Base-by-base conservation (phyloP, 2,329 filamentous ascomycete genomes). In the Ustilaginoidea virens region DNA sequence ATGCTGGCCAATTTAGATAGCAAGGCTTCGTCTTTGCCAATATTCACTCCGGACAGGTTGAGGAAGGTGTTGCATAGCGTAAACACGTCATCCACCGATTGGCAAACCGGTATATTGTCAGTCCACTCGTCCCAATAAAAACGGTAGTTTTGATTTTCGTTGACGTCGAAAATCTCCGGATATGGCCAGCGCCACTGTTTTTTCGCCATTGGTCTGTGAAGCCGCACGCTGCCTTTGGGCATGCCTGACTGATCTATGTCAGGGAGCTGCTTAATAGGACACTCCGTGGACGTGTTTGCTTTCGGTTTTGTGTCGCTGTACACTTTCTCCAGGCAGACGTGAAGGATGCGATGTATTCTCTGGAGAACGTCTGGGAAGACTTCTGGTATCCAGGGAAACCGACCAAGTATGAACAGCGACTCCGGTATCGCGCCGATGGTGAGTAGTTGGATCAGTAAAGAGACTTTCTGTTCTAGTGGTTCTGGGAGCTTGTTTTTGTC, bases 121-220 rank as follows among this genome's bases (percentile, higher is more conserved):
- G 75, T 67, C 90, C 90, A 98, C 41, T 96, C 90, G 34, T 93
- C 85, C 75, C 90, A 94, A 52, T 98, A 98, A 48, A 92, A 96
- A 19, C 80, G 73, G 49, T 94, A 96, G 29, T 80, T 70, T n/a
- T 68, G 66, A 13, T 76, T 75, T 40, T 85, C 81, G 31, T 74
- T 75, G 16, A 72, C 73, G 44, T 90, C 81, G 37, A 66, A 66
- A 39, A 72, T 75, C 41, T 93, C 86, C 5, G 83, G 72, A 42
- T 79, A 77, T 4, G 85, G 80, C 87, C 87, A 94, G 36, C 80
- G 71, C 38, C 90, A 61, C 11, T 71, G 64, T 44, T 78, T 79
- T 40, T 71, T 72, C n/a, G 69, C 56, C 3, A 65, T 56, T 16
- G 72, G 62, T 29, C 73, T 63, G 20, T 50, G 58, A 21, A 79